These are phyloP conservation scores for Pterocarpus macrocarpus DNA, from an alignment of 306 rosid genomes.

Conservation along the genomic window DNA sequence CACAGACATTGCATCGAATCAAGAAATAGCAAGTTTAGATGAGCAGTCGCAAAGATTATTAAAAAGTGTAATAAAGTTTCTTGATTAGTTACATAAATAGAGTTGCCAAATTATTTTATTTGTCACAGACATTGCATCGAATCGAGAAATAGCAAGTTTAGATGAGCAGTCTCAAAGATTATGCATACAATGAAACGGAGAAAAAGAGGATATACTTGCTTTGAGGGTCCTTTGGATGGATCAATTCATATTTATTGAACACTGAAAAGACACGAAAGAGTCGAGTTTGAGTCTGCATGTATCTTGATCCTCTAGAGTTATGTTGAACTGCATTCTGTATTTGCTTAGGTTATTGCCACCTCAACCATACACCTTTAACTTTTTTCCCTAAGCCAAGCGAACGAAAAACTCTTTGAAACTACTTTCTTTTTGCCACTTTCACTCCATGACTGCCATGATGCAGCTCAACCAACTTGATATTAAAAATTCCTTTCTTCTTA, in stretches of 20 bases:
- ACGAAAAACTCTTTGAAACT: not conserved
- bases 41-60: not conserved
- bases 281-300: not conserved
- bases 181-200: not conserved
- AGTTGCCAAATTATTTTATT: constrained; percentile 8
- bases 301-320: not conserved
- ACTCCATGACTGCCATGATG: not conserved
- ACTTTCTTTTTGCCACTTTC: not conserved
- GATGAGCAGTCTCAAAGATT: not conserved
- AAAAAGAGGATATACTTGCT: constrained; percentile 25
- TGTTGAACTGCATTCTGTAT: constrained; percentile 14
- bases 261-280: not conserved
- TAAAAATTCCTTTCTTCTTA: too few species aligned
- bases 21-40: not conserved
- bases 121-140: not conserved
- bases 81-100: not conserved
- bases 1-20: not conserved
- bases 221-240: not conserved
- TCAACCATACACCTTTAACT: not conserved
- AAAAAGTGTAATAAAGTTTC: not conserved
- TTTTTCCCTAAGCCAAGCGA: not conserved
- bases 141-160: not conserved
- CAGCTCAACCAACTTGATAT: not conserved
- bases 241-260: not conserved
- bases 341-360: not conserved